phyloP scores from a whole-genome alignment of 805 yeast genomes.

The Starmerella vaccinii region DNA sequence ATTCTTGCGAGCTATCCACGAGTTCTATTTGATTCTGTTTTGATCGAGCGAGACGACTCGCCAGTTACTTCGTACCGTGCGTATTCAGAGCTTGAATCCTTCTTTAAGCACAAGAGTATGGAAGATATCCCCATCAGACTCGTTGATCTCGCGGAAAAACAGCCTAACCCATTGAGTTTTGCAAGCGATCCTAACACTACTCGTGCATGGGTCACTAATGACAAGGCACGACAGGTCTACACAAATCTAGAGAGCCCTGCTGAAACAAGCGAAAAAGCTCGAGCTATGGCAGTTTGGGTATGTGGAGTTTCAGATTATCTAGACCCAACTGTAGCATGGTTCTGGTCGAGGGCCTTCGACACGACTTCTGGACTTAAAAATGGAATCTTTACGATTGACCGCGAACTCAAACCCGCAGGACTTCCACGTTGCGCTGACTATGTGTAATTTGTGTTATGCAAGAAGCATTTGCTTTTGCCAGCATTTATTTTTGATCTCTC shows the following conservation, averaged over 20 bases:
- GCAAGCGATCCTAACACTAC: constrained; percentile 5
- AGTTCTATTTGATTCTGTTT: background rate
- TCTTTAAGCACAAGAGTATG: background rate
- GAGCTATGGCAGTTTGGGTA: constrained; percentile 34
- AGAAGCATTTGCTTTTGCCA: too few relatives aligned
- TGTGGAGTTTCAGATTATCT: constrained; percentile 31
- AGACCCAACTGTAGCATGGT: constrained; percentile 25
- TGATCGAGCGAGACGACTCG: constrained; percentile 7
- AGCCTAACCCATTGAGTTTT: constrained; percentile 15
- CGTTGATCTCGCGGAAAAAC: constrained; percentile 1
- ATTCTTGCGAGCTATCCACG: constrained; percentile 11
- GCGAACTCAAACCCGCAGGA: constrained; percentile 19
- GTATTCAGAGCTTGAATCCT: background rate
- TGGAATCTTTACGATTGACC: constrained; percentile 11
- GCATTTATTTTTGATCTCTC: background rate
- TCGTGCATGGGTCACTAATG: constrained; percentile 7
- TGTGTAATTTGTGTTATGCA: too few relatives aligned
- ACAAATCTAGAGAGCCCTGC: constrained; percentile 14
- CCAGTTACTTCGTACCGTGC: background rate
- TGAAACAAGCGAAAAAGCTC: constrained; percentile 25
- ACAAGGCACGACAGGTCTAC: constrained; percentile 7
- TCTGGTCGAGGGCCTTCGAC: constrained; percentile 25
- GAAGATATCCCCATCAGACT: background rate
- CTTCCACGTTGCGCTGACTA: constrained; percentile 14
- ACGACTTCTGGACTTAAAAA: background rate